phyloP scores from a whole-genome alignment of 257 asterid genomes.

The Sherardia arvensis region DNA sequence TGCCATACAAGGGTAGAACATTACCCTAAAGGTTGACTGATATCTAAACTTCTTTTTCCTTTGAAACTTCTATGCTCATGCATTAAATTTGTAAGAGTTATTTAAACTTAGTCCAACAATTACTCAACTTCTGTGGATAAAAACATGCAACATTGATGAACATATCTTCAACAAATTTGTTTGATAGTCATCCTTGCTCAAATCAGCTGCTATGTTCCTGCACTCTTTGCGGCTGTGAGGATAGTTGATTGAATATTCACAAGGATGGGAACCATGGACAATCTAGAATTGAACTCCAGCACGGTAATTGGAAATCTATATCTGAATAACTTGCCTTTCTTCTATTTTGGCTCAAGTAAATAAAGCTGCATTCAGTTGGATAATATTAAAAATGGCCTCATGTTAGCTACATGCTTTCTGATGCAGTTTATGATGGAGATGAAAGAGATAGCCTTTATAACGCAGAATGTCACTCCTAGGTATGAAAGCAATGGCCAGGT shows the following conservation, averaged over 20 bases:
- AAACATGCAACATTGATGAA: constrained; percentile 67
- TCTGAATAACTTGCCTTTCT: background rate
- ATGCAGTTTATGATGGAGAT: constrained; percentile 96
- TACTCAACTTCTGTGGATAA: constrained; percentile 14
- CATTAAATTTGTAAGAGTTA: too few species aligned
- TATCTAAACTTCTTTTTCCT: constrained; percentile 7
- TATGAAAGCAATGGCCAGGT: constrained; percentile 10
- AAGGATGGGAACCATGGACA: constrained; percentile 90
- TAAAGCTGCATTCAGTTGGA: background rate
- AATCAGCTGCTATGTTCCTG: constrained; percentile 93
- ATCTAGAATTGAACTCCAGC: constrained; percentile 90
- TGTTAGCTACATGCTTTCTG: constrained; percentile 1
- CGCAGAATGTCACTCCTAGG: constrained; percentile 87
- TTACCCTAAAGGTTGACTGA: constrained; percentile 68
- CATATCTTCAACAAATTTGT: constrained; percentile 94
- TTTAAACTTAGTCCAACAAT: background rate
- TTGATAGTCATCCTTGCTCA: constrained; percentile 87
- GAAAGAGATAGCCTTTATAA: constrained; percentile 90
- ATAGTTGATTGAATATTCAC: constrained; percentile 90
- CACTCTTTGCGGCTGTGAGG: constrained; percentile 75
- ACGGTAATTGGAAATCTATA: constrained; percentile 42
- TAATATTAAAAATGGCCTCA: background rate
- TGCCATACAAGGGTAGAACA: constrained; percentile 74
- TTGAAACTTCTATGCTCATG: too few species aligned
- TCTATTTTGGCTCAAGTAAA: background rate